Percentiles rank a stretch among this genome's conserved stretches.
These are phyloP conservation scores for Picea engelmannii DNA, from an alignment of 83 land plant species.

Conservation along the genomic window DNA sequence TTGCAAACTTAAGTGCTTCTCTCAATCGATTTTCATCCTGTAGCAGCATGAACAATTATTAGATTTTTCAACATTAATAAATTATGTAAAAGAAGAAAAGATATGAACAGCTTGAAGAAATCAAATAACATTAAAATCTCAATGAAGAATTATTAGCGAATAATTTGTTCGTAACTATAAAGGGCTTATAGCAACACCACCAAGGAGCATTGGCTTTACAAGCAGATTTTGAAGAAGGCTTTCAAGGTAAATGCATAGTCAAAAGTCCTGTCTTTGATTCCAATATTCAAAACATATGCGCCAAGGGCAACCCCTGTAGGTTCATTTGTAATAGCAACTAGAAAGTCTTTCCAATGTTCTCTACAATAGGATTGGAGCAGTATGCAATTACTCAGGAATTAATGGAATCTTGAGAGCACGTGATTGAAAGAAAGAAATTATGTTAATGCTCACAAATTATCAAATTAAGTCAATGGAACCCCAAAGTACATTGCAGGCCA, in stretches of 20 bases:
- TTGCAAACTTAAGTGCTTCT: conserved; percentile 83
- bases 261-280: neutral
- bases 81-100: neutral
- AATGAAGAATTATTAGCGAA: neutral
- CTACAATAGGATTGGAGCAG: neutral
- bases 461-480: too few species aligned
- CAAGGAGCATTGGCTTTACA: neutral
- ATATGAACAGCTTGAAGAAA: neutral
- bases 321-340: neutral
- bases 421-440: too few species aligned
- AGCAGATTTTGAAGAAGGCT: neutral
- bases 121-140: neutral
- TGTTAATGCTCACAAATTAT: too few species aligned
- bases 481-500: too few species aligned
- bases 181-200: neutral
- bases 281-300: neutral
- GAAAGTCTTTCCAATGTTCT: neutral
- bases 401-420: too few species aligned
- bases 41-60: neutral
- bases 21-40: conserved; percentile 64
- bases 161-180: neutral
- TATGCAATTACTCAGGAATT: neutral
- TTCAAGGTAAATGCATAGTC: conserved; percentile 6
- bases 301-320: neutral
- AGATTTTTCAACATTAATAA: neutral